phyloP scores from a whole-genome alignment of 2,329 filamentous ascomycete species.

The Claviceps sorghi region DNA sequence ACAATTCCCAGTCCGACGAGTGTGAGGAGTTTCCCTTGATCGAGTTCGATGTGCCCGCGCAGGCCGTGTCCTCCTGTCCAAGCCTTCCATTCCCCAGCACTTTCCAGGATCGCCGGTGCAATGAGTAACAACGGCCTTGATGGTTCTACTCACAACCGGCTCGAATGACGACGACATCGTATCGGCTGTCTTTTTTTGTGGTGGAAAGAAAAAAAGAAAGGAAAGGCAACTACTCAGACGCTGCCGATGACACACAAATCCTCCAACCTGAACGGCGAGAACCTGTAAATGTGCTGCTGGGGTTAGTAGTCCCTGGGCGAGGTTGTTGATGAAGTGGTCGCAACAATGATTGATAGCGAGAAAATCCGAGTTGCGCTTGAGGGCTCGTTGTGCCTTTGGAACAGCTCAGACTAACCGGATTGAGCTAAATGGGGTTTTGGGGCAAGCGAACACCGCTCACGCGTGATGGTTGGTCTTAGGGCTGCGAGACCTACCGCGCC shows the following conservation, averaged over 20 bases:
- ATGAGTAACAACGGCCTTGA: conserved; percentile 2
- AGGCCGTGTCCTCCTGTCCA: conserved; percentile 1
- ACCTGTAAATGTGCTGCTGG: conserved; percentile 26
- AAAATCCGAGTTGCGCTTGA: conserved; percentile 26
- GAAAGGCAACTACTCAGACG: conserved; percentile 21
- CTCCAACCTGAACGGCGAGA: conserved; percentile 24
- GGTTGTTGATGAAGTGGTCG: conserved; percentile 24
- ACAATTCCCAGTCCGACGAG: not conserved
- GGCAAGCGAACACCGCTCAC: conserved; percentile 22
- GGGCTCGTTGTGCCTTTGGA: conserved; percentile 26
- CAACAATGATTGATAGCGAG: conserved; percentile 23
- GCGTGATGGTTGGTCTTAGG: conserved; percentile 21
- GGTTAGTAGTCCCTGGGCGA: conserved; percentile 27
- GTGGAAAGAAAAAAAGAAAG: conserved; percentile 15
- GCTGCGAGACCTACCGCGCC: conserved; percentile 24
- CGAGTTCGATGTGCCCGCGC: conserved; percentile 5
- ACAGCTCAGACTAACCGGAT: conserved; percentile 19
- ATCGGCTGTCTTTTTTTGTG: conserved; percentile 20
- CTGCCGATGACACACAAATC: conserved; percentile 21
- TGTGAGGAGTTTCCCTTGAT: not conserved
- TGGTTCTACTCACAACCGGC: conserved; percentile 46
- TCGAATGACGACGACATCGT: conserved; percentile 54
- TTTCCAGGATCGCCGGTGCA: conserved; percentile 2
- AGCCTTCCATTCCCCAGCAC: conserved; percentile 1
- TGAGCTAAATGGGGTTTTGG: conserved; percentile 15